Conservation (phyloP, 306 rosid species). For the Pyrus bretschneideri region DNA sequence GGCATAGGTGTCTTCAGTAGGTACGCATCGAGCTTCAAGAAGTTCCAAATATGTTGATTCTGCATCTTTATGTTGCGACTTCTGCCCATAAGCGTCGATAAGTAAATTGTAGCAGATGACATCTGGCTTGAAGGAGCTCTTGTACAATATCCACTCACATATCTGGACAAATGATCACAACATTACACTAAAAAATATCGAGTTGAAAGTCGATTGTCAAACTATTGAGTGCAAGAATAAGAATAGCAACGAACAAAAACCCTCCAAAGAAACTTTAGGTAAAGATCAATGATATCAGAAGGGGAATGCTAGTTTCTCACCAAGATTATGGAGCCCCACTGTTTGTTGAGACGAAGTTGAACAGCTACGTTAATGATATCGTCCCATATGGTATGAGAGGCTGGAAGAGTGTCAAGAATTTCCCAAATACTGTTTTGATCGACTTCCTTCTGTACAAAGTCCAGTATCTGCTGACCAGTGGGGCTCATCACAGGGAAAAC, state of each 20-base stretch:
- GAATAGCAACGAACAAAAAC: too few species aligned
- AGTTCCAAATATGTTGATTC: constrained; percentile 76
- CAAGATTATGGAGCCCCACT: constrained; percentile 73
- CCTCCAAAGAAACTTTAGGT: neutral
- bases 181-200: neutral
- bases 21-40: constrained; percentile 64
- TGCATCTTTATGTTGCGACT: constrained; percentile 57
- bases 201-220: too few species aligned
- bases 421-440: constrained; percentile 47
- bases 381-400: constrained; percentile 77
- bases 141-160: constrained; percentile 75
- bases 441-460: constrained; percentile 44
- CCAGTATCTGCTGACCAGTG: constrained; percentile 55
- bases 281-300: neutral
- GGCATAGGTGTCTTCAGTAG: constrained; percentile 90
- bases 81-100: constrained; percentile 82
- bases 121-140: constrained; percentile 82
- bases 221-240: too few species aligned
- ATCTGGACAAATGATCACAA: constrained; percentile 40
- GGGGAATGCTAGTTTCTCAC: constrained; percentile 32
- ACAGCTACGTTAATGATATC: constrained; percentile 73
- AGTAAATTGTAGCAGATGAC: constrained; percentile 90
- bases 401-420: constrained; percentile 58
- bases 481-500: constrained; percentile 84
- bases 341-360: constrained; percentile 73